Evolutionary conservation across 2,329 filamentous ascomycete genomes (phyloP), one percentile per base, ranked within the genome.

Genomic region (Scedosporium apiospermum): DNA sequence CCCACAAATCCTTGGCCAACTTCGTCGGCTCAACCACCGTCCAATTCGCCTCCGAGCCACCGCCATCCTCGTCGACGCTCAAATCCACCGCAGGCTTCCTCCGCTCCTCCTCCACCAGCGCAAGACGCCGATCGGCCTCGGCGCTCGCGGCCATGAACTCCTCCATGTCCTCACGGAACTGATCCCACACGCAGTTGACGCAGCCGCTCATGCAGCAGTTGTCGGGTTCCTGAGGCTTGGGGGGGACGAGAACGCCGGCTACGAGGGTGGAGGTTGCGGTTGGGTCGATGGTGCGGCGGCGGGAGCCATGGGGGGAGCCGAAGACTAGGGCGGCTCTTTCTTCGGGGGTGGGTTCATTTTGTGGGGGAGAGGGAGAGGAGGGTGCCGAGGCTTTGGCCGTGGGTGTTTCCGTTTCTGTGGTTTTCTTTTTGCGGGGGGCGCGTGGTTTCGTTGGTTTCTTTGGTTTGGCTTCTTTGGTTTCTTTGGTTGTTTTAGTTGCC

Each of bases 161-260:
- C 73, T 98, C 93, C 75, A 98, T 82, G 61, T 98, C 95, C 67
- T 99, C 93, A 7, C 93, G 83, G 74, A 88, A 98, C 61, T 86
- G 80, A 69, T 97, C 93, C 93, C 93, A 98, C 2, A 98, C 95
- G 74, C 95, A 99, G 73, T 98, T 93, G 58, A 96, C 93, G 72
- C 95, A 99, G 3, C 95, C 95, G 71, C 90, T 95, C 95, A 99
- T 99, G 76, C 95, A 99, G 81, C 95, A 99, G 72, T 99, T 97
- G 70, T 98, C 95, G 3, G 95, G 95, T 75, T 99, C 93, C 58
- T 86, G 82, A 1, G 95, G 95, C 58, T 84, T 84, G 0, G 92
- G 93, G 1, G 95, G 95, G 4, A 98, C 88, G 18, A 85, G 76
- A 1, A 98, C 83, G 3, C 93, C 93, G 1, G 90, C 92, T 62